Percentiles rank a stretch among this genome's conserved stretches.
Evolutionary conservation across 1,139 yeast genomes (phyloP).

Genomic region (Taphrina pruni): DNA sequence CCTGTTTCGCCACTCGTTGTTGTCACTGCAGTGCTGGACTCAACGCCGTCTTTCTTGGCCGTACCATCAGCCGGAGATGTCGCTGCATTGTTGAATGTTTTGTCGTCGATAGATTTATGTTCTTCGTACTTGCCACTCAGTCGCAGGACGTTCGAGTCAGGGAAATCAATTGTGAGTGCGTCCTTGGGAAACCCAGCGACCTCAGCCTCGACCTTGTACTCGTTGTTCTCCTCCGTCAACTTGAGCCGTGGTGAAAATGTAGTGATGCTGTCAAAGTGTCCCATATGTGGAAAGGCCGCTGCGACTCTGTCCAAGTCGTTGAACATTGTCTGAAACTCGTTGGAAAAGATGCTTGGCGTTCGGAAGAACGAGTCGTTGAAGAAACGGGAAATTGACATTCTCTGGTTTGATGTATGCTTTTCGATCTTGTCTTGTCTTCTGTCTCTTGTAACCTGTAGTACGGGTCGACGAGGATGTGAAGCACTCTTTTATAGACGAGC

Average conservation of each 20-base stretch:
- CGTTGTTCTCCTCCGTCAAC: conserved; percentile 17
- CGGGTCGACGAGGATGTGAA: too few relatives aligned
- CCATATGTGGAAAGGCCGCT: background rate
- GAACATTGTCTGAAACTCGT: conserved; percentile 30
- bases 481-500: background rate
- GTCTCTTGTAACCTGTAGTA: too few relatives aligned
- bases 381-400: conserved; percentile 9
- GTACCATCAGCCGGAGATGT: background rate
- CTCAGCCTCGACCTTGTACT: conserved; percentile 32
- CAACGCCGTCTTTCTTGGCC: background rate
- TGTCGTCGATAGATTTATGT: background rate
- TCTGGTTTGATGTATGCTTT: too few relatives aligned
- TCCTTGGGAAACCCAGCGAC: conserved; percentile 37
- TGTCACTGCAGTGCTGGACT: background rate
- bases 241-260: conserved; percentile 25
- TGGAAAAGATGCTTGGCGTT: conserved; percentile 28
- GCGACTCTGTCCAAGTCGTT: conserved; percentile 22
- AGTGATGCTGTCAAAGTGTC: background rate
- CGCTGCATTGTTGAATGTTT: background rate
- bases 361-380: conserved; percentile 23
- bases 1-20: background rate
- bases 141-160: conserved; percentile 9
- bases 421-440: too few relatives aligned
- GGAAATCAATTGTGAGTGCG: conserved; percentile 26
- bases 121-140: conserved; percentile 30